A percentile compares a stretch with the other conserved stretches of the same genome.
Evolutionary conservation across 441 rosid species (phyloP).

Genomic region (Erysimum cheiri): DNA sequence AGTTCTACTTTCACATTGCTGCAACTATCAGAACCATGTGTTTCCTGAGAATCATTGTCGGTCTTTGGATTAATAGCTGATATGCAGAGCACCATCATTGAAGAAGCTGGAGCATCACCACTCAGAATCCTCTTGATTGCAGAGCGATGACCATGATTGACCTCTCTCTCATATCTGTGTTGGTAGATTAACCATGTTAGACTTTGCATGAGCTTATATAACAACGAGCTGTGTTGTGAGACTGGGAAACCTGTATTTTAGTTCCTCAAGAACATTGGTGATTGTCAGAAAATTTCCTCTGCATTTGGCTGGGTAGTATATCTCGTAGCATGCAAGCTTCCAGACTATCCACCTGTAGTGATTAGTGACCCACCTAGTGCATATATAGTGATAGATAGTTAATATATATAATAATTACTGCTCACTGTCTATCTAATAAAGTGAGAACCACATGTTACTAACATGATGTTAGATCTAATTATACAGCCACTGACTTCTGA

Average conservation of each 20-base stretch:
- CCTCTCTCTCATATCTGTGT: slow-evolving; percentile 90
- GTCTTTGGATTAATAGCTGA: slow-evolving; percentile 59
- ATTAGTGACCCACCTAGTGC: slow-evolving; percentile 86
- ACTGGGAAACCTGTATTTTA: slow-evolving; percentile 72
- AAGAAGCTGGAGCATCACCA: slow-evolving; percentile 83
- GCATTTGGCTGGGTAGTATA: slow-evolving; percentile 54
- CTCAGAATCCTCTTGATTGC: slow-evolving; percentile 88
- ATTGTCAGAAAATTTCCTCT: slow-evolving; percentile 66
- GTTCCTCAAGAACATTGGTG: slow-evolving; percentile 78
- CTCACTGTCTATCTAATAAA: slow-evolving; percentile 21
- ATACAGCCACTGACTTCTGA: neutral
- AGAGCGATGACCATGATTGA: slow-evolving; percentile 88
- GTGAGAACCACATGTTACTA: slow-evolving; percentile 23
- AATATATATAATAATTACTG: neutral
- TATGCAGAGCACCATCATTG: slow-evolving; percentile 80
- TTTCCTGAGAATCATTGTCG: slow-evolving; percentile 44
- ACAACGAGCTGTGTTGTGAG: slow-evolving; percentile 24
- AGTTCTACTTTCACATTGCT: slow-evolving; percentile 69
- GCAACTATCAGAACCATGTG: slow-evolving; percentile 49
- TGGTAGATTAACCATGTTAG: slow-evolving; percentile 39
- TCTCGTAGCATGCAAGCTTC: slow-evolving; percentile 90
- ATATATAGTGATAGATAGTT: slow-evolving; percentile 35
- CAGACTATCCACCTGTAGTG: slow-evolving; percentile 97
- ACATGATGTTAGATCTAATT: neutral
- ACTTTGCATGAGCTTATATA: slow-evolving; percentile 28